These are phyloP conservation scores for Buddleja alternifolia DNA, from an alignment of 257 asterid species.

Conservation along the genomic window DNA sequence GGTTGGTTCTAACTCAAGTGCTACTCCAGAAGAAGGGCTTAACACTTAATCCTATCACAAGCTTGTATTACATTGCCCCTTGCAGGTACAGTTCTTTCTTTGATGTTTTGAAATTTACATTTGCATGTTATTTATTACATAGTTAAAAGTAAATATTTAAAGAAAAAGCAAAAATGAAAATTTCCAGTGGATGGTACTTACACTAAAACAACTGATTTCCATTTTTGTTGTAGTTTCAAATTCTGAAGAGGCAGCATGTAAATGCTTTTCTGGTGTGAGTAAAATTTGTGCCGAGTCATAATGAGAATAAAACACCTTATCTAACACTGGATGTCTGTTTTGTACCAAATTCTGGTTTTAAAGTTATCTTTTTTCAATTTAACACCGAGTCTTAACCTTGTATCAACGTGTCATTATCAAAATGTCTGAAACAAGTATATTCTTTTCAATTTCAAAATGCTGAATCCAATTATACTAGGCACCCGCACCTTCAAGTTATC, in stretches of 20 bases:
- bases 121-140: background rate
- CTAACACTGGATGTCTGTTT: background rate
- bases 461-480: background rate
- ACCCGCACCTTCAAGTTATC: background rate
- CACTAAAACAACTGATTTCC: background rate
- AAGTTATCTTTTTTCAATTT: too few species aligned
- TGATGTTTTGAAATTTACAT: conserved; percentile 18
- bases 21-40: conserved; percentile 94
- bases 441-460: conserved; percentile 4
- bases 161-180: conserved; percentile 12
- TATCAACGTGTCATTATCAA: background rate
- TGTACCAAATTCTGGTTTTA: background rate
- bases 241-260: conserved; percentile 13
- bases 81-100: conserved; percentile 74
- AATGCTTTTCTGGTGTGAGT: conserved; percentile 1
- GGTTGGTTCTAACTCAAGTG: conserved; percentile 97
- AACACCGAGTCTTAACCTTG: too few species aligned
- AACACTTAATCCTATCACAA: conserved; percentile 91
- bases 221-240: conserved; percentile 2
- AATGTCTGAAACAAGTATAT: background rate
- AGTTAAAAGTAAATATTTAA: background rate
- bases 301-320: background rate
- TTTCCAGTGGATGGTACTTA: background rate
- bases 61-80: conserved; percentile 97
- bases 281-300: background rate